Percentiles rank a stretch among this genome's conserved stretches.
Conservation (phyloP, 495 filamentous ascomycete genomes). For the Aspergillus avenaceus region DNA sequence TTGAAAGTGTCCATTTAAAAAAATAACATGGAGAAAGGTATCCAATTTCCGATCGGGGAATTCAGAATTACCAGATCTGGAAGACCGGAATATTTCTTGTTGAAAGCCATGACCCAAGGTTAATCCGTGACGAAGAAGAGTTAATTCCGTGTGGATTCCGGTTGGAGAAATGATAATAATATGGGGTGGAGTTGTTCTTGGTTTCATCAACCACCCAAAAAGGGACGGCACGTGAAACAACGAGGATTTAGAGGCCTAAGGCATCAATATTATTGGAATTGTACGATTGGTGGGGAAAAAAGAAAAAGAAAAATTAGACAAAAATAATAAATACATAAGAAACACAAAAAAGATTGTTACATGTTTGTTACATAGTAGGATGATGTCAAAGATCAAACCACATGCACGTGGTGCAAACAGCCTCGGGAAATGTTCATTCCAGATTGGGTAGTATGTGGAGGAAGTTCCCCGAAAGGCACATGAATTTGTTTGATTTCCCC, state of each 20-base stretch:
- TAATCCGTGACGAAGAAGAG: too few species aligned
- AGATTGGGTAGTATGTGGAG: background rate
- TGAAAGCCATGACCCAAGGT: constrained; percentile 46
- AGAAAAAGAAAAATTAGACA: too few species aligned
- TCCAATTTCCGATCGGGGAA: too few species aligned
- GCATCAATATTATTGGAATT: background rate
- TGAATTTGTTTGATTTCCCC: too few species aligned
- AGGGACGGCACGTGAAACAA: background rate
- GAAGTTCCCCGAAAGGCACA: background rate
- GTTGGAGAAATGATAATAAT: background rate
- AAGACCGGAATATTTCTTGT: constrained; percentile 76
- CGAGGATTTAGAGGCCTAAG: background rate
- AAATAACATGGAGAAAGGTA: too few species aligned
- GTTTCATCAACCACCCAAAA: too few species aligned
- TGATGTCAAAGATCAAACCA: background rate
- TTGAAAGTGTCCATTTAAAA: too few species aligned
- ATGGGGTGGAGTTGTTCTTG: constrained; percentile 9
- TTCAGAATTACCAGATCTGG: constrained; percentile 82
- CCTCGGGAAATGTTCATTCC: constrained; percentile 5
- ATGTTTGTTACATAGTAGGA: too few species aligned
- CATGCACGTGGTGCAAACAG: constrained; percentile 6
- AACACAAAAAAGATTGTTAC: too few species aligned
- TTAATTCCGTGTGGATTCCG: too few species aligned
- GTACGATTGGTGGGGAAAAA: too few species aligned
- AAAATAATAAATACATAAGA: too few species aligned